Conservation (phyloP, 1,284 basidiomycete species). For the Cutaneotrichosporon sp. region DNA sequence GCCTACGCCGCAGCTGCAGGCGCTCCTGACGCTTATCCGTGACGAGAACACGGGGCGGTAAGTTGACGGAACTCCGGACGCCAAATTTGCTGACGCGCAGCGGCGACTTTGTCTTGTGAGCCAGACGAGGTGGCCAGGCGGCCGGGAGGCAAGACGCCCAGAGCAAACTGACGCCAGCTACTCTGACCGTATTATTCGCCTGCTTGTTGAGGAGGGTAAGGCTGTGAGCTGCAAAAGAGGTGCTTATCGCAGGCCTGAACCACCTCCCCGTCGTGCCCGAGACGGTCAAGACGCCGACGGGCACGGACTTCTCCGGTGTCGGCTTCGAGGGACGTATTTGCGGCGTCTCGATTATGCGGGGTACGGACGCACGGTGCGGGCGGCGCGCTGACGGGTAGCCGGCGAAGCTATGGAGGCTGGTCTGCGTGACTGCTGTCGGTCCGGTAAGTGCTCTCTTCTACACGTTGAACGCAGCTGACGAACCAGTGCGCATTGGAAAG, state of each 20-base stretch:
- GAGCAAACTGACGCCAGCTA: constrained; percentile 14
- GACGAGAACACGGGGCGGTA: constrained; percentile 66
- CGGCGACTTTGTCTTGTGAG: constrained; percentile 90
- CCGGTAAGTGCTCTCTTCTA: constrained; percentile 36
- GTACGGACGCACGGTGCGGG: constrained; percentile 21
- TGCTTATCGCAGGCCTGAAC: constrained; percentile 66
- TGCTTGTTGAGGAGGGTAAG: constrained; percentile 58
- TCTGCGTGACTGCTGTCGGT: constrained; percentile 78
- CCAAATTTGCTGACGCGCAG: constrained; percentile 44
- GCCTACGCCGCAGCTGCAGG: constrained; percentile 82
- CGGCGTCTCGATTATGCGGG: constrained; percentile 82
- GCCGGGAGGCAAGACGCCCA: not conserved
- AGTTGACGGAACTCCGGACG: constrained; percentile 1
- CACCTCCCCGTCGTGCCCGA: constrained; percentile 87
- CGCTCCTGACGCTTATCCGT: constrained; percentile 90
- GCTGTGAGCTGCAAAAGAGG: not conserved
- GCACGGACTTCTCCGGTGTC: constrained; percentile 76
- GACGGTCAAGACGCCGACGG: constrained; percentile 59
- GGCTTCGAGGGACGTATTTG: constrained; percentile 92
- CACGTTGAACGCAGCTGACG: constrained; percentile 3
- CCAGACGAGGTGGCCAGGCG: not conserved
- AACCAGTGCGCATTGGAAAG: constrained; percentile 48
- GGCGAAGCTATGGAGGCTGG: constrained; percentile 86
- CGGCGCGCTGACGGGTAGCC: constrained; percentile 20
- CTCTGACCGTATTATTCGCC: constrained; percentile 61